Evolutionary conservation across 1,284 basidiomycete species (phyloP).

Genomic region (Trametes hirsuta): DNA sequence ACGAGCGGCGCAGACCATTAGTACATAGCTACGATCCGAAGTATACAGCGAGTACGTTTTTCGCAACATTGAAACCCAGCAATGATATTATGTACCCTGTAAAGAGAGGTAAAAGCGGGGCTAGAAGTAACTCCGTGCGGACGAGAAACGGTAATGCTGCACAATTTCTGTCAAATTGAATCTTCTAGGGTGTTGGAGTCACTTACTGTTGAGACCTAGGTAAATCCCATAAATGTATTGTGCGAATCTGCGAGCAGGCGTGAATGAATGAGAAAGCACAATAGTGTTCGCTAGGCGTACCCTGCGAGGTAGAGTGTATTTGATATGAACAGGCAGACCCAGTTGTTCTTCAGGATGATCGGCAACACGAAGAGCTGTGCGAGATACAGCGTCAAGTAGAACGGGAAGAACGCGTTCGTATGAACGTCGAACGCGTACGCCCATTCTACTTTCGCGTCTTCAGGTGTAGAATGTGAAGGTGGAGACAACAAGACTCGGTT

Average conservation of each 20-base stretch:
- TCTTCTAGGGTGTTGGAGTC: neutral
- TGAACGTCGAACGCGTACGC: slow-evolving; percentile 95
- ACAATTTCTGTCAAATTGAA: neutral
- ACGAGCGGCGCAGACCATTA: neutral
- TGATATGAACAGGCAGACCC: slow-evolving; percentile 91
- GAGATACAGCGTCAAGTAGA: slow-evolving; percentile 86
- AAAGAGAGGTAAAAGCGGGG: slow-evolving; percentile 84
- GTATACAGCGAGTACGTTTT: slow-evolving; percentile 76
- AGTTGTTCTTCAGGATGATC: slow-evolving; percentile 81
- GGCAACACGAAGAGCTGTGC: slow-evolving; percentile 85
- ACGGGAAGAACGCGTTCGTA: slow-evolving; percentile 93
- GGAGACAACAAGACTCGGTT: slow-evolving; percentile 75
- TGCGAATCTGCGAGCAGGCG: slow-evolving; percentile 54
- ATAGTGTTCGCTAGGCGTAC: slow-evolving; percentile 44
- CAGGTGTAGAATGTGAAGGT: slow-evolving; percentile 70
- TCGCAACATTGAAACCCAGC: slow-evolving; percentile 88
- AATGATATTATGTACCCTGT: slow-evolving; percentile 84
- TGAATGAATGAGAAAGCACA: neutral
- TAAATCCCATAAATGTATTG: slow-evolving; percentile 93
- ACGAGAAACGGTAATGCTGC: slow-evolving; percentile 89
- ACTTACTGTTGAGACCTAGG: slow-evolving; percentile 79
- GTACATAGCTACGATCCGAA: slow-evolving; percentile 54
- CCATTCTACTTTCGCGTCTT: slow-evolving; percentile 84
- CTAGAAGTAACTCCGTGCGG: slow-evolving; percentile 83
- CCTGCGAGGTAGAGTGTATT: slow-evolving; percentile 91